Evolutionary conservation across 306 rosid genomes (phyloP).

Genomic region (Mimosa pudica): DNA sequence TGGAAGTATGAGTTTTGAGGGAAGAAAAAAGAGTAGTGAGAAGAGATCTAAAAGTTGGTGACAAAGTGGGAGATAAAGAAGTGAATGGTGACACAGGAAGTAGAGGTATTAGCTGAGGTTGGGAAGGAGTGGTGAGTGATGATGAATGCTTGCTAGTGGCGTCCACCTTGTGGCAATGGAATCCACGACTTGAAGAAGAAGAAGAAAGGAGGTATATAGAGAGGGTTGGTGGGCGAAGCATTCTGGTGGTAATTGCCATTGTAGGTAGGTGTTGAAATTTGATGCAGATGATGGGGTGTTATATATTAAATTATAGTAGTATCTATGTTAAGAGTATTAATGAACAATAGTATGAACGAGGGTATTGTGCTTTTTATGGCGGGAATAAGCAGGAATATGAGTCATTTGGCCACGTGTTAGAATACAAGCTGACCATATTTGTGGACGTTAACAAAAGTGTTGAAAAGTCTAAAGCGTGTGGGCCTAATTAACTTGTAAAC

Average conservation of each 20-base stretch:
- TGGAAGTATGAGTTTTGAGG: not conserved
- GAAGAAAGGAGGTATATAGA: not conserved
- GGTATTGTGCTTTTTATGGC: not conserved
- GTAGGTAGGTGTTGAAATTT: not conserved
- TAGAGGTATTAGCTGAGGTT: not conserved
- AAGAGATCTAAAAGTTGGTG: constrained; percentile 20
- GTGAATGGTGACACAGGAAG: not conserved
- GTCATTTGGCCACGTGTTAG: not conserved
- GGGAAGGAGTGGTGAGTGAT: not conserved
- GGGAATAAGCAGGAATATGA: not conserved
- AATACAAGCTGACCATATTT: no score
- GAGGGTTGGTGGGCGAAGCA: not conserved
- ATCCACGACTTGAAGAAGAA: not conserved
- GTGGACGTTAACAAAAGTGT: no score
- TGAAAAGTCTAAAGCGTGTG: not conserved
- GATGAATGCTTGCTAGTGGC: not conserved
- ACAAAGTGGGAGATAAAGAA: constrained; percentile 7
- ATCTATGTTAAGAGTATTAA: no score
- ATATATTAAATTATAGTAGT: no score
- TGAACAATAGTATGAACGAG: not conserved
- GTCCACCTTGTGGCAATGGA: not conserved
- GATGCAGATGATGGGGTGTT: no score
- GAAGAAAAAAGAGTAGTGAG: not conserved
- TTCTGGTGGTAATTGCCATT: not conserved
- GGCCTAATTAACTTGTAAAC: not conserved